Conservation (phyloP, 768 basidiomycete species). For the Boletus speciosus region DNA sequence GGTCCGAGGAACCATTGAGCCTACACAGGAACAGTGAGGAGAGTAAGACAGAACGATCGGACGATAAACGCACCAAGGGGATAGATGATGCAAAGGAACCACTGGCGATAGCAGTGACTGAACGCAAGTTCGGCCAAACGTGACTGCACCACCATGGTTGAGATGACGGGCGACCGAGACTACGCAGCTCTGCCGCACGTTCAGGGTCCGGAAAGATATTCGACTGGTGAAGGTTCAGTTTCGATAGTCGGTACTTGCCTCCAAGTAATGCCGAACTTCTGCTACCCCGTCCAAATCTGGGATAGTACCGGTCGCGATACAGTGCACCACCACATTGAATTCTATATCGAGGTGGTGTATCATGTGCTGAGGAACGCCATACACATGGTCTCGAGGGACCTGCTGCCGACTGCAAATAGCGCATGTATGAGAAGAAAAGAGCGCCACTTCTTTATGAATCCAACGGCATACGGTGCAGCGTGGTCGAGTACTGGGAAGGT, state of each 20-base stretch:
- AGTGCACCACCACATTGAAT: slow-evolving; percentile 11
- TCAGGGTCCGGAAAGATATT: slow-evolving; percentile 5
- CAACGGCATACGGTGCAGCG: slow-evolving; percentile 1
- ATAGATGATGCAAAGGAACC: slow-evolving; percentile 12
- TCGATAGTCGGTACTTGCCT: background rate
- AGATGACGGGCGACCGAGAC: slow-evolving; percentile 12
- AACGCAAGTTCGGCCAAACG: slow-evolving; percentile 12
- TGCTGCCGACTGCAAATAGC: slow-evolving; percentile 4
- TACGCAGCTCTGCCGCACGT: slow-evolving; percentile 9
- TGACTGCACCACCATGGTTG: slow-evolving; percentile 12
- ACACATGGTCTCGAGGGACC: slow-evolving; percentile 1
- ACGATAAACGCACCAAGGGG: slow-evolving; percentile 5
- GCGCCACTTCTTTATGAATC: slow-evolving; percentile 8
- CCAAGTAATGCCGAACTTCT: slow-evolving; percentile 2
- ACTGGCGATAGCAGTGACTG: slow-evolving; percentile 4
- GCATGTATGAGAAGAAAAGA: slow-evolving; percentile 14
- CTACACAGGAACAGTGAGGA: background rate
- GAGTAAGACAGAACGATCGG: no score
- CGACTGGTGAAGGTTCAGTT: background rate
- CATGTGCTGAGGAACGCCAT: slow-evolving; percentile 8
- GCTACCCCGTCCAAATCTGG: slow-evolving; percentile 4
- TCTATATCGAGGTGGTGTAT: slow-evolving; percentile 7
- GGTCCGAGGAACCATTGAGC: slow-evolving; percentile 14
- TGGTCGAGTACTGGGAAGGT: slow-evolving; percentile 1
- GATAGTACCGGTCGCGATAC: slow-evolving; percentile 9